Evolutionary conservation across 306 rosid species (phyloP).

Genomic region (Pyrus communis): DNA sequence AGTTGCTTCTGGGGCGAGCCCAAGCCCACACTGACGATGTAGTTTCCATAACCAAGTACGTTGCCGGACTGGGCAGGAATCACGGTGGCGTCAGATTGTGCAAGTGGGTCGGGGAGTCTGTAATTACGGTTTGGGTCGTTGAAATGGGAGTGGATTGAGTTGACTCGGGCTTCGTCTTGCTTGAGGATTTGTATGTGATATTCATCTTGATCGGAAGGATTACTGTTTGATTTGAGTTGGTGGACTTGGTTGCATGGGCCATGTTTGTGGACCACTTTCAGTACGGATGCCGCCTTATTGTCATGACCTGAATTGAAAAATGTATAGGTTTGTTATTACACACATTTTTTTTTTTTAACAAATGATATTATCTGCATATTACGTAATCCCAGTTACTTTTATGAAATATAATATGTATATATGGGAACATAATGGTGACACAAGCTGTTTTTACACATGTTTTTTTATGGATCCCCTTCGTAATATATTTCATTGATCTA

Average conservation of each 20-base stretch:
- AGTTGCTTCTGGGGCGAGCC: no score
- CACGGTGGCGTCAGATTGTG: neutral
- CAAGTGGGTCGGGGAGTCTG: neutral
- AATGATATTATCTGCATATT: no score
- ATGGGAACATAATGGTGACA: no score
- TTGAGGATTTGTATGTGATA: neutral
- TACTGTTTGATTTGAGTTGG: neutral
- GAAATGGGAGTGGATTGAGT: neutral
- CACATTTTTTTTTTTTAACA: no score
- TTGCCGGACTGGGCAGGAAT: neutral
- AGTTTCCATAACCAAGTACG: neutral
- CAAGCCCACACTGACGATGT: no score
- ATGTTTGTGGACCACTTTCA: neutral
- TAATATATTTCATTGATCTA: no score
- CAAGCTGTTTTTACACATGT: no score
- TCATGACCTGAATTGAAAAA: neutral
- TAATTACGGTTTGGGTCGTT: no score
- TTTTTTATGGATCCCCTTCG: no score
- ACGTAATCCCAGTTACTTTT: no score
- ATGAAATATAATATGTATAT: no score
- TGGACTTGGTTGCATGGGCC: neutral
- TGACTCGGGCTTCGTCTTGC: neutral
- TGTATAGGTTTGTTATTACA: neutral
- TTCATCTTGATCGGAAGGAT: neutral
- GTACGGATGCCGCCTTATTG: neutral